These are phyloP conservation scores for Clarkia xantiana DNA, from an alignment of 345 rosid genomes.

Conservation along the genomic window DNA sequence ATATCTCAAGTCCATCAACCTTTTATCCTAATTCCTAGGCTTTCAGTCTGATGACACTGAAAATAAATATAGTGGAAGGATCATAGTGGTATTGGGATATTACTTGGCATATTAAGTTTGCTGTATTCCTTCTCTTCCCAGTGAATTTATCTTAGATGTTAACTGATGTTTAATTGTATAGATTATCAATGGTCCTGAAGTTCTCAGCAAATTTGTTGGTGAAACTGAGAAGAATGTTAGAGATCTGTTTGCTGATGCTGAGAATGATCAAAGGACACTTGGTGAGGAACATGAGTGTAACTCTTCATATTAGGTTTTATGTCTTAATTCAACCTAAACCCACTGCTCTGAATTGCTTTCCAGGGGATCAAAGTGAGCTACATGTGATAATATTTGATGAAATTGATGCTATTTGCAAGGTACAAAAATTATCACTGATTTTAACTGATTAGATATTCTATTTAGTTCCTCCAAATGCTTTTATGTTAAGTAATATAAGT, in stretches of 20 bases:
- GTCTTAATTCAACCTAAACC: not conserved
- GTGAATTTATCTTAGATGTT: conserved; percentile 7
- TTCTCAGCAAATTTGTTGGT: conserved; percentile 95
- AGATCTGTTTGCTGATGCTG: conserved; percentile 97
- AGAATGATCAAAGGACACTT: conserved; percentile 67
- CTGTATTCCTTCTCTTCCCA: conserved; percentile 8
- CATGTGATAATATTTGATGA: conserved; percentile 98
- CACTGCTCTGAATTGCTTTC: conserved; percentile 10
- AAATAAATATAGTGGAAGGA: too few species aligned
- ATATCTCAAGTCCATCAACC: too few species aligned
- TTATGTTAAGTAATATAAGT: too few species aligned
- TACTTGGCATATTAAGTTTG: not conserved
- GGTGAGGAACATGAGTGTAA: conserved; percentile 31
- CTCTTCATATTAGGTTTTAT: not conserved
- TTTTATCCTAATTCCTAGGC: too few species aligned
- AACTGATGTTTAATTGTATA: conserved; percentile 4
- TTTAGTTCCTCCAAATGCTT: too few species aligned
- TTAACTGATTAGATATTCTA: too few species aligned
- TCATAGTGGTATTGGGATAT: too few species aligned
- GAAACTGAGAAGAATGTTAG: conserved; percentile 94
- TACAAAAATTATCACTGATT: conserved; percentile 12
- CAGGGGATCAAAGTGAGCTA: conserved; percentile 92
- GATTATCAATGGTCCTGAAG: conserved; percentile 98
- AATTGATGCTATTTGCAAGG: conserved; percentile 99
- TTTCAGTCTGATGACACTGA: too few species aligned